Base-by-base conservation (phyloP, 768 basidiomycete species). In the Naganishia antarctica region DNA sequence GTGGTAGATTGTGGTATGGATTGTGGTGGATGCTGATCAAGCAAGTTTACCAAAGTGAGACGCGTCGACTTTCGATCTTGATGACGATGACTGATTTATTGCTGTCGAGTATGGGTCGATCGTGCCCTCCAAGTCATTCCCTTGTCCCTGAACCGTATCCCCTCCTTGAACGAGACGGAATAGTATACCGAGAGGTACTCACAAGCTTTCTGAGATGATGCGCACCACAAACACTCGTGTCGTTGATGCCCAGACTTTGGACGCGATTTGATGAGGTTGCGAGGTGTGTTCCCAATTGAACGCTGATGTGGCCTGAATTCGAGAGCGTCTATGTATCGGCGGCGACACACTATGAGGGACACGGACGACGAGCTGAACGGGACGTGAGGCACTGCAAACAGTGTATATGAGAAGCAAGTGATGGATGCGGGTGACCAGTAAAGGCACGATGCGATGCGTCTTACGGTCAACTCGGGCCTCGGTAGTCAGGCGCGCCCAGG, bases 231-330 rank as follows among this genome's bases (percentile, higher is more conserved):
- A 6, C 23, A 16, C 23, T 57, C 53, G n/a, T 37, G 53, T 57
- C 53, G 34, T 7, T 57, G 34, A 57, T 34, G 28, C 25, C 32
- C 53, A 57, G 26, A 37, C 53, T 21, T 40, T 13, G 21, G 40
- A 41, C 34, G 53, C 53, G 53, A 57, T 40, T 40, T 40, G 53
- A 57, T 34, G 53, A 57, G 32, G 37, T 23, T 37, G 12, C n/a
- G n/a, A n/a, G n/a, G n/a, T n/a, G n/a, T n/a, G n/a, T 16, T 25
- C 34, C 21, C 53, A 21, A 29, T n/a, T 23, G 23, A 57, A 11
- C 47, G 34, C 32, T 57, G 53, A 25, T 41, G 23, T 15, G 53
- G 34, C 12, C 34, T 37, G 34, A 37, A 15, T 7, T 15, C 34
- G 7, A 15, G 15, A 37, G 34, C n/a, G n/a, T n/a, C n/a, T n/a